Evolutionary conservation across 2,329 filamentous ascomycete species (phyloP), one percentile per base, ranked within the genome.

Genomic region (Macrophomina pseudophaseolina): DNA sequence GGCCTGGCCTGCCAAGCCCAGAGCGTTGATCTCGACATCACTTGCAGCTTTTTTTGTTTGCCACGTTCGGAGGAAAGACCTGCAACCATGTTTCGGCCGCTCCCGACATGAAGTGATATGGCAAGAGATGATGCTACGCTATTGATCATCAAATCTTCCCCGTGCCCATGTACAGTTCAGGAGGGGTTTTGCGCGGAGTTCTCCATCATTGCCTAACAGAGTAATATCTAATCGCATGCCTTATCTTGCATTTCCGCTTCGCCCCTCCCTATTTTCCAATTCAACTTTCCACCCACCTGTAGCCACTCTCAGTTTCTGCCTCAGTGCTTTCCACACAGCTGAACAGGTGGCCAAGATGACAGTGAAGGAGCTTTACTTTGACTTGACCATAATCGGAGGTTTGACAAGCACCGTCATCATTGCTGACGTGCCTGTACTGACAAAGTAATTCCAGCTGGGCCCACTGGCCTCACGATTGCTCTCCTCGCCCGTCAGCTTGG

Each of bases 381-480:
- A 66, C 30, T 11, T 66, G 48, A 63, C 65, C 28, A 70, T 72
- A 23, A 56, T 72, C n/a, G 70, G 70, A 58, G 70, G 70, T 70
- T 23, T 40, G 40, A 48, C 46, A 49, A 28, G 12, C 38, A 23
- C 14, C 30, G n/a, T 52, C 4, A 11, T 5, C 32, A 5, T 4
- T 16, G 23, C 3, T 14, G 28, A 56, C 5, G 3, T 12, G 32
- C 14, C 49, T 33, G 18, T n/a, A 40, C 64, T 64, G 30, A 40
- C 42, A 9, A 28, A 30, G 28, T 12, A 2, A 12, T 40, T 16
- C 1, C 77, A 77, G 82, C 80, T 63, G 82, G 82, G 12, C 82
- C 82, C 49, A 84, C 81, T 18, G 82, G 82, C 16, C 75, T 84
- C 1, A 77, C 83, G 16, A 79, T 80, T 11, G 82, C 80, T 0